Evolutionary conservation across 1,284 basidiomycete genomes (phyloP).

Genomic region (Puccinia coronata): DNA sequence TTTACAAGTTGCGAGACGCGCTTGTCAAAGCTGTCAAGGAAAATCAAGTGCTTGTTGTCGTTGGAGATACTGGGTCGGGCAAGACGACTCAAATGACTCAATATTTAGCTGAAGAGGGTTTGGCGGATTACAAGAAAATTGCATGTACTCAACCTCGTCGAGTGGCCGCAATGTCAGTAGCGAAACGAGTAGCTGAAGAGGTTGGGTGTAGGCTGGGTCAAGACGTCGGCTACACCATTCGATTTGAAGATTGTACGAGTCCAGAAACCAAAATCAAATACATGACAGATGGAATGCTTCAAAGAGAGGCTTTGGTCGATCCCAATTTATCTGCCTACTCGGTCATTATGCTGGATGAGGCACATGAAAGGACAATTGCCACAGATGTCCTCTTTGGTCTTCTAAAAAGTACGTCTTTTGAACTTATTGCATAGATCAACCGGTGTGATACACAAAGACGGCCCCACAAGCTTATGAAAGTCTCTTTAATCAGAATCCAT

Average conservation of each 20-base stretch:
- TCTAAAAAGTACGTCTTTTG: conserved; percentile 67
- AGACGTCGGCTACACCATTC: conserved; percentile 97
- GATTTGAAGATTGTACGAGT: conserved; percentile 97
- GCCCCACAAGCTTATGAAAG: neutral
- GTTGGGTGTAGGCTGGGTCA: conserved; percentile 94
- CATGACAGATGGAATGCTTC: conserved; percentile 99
- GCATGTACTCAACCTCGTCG: conserved; percentile 98
- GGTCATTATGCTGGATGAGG: conserved; percentile 97
- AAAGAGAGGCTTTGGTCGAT: conserved; percentile 93
- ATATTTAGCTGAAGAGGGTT: conserved; percentile 84
- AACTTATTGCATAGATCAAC: neutral
- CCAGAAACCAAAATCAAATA: conserved; percentile 99
- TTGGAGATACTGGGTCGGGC: conserved; percentile 77
- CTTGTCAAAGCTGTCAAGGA: conserved; percentile 87
- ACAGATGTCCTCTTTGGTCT: conserved; percentile 97
- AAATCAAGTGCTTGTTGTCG: conserved; percentile 91
- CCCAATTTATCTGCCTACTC: conserved; percentile 89
- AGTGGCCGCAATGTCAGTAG: conserved; percentile 98
- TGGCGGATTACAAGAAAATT: conserved; percentile 81
- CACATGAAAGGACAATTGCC: conserved; percentile 95
- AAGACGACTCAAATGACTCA: conserved; percentile 75
- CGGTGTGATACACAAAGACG: neutral
- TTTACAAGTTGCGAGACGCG: conserved; percentile 91
- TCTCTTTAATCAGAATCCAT: conserved; percentile 67
- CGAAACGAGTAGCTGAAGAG: conserved; percentile 96